phyloP scores from a whole-genome alignment of 495 filamentous ascomycete genomes.

The Neurospora sublineolata region DNA sequence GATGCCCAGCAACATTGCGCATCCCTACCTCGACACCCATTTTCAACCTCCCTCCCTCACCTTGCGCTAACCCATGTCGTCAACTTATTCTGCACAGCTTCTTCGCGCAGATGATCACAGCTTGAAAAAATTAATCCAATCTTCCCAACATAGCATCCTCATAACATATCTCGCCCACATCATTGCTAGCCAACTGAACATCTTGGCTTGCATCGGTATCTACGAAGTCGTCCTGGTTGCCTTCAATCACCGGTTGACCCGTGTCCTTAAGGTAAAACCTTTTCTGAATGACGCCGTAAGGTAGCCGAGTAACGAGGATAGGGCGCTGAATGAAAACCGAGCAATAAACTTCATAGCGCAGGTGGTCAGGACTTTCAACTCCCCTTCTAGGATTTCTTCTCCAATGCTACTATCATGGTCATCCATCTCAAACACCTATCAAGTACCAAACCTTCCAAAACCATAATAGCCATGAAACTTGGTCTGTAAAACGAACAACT shows the following conservation, averaged over 20 bases:
- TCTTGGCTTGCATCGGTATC: no score
- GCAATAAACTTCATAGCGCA: neutral
- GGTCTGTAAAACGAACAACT: neutral
- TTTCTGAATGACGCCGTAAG: neutral
- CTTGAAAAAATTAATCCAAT: neutral
- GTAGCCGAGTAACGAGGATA: neutral
- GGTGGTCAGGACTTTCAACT: neutral
- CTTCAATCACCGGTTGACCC: neutral
- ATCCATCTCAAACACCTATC: neutral
- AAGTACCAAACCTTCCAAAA: neutral
- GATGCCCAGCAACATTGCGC: neutral
- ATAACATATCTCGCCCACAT: neutral
- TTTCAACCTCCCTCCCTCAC: neutral
- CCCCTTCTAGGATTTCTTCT: neutral
- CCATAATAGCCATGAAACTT: neutral
- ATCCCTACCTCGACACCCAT: neutral
- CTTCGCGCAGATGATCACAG: neutral
- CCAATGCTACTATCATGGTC: neutral
- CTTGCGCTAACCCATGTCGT: neutral
- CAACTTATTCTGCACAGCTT: neutral
- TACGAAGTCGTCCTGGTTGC: neutral
- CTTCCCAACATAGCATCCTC: neutral
- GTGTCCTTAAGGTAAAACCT: neutral
- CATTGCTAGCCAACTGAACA: no score
- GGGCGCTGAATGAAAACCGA: neutral